Percentiles rank a stretch among this genome's conserved stretches.
Conservation (phyloP, 768 basidiomycete genomes). For the Termitomyces sp. region DNA sequence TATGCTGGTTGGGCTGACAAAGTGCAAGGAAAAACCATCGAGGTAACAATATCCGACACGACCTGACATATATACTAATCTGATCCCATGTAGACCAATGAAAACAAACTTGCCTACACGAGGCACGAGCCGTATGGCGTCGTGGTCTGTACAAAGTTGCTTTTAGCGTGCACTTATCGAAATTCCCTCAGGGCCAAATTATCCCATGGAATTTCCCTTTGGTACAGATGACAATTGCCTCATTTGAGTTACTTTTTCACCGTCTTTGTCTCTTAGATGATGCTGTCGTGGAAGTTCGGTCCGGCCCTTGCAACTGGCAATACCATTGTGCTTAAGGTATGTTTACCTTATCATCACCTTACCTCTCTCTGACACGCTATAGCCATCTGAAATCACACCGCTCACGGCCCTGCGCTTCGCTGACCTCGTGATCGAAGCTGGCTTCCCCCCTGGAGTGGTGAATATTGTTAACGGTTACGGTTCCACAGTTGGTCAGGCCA, state of each 20-base stretch:
- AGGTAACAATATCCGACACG: conserved; percentile 25
- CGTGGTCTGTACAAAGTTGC: conserved; percentile 24
- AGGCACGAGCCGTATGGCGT: conserved; percentile 59
- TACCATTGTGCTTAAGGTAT: conserved; percentile 53
- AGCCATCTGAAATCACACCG: conserved; percentile 70
- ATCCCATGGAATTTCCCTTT: conserved; percentile 58
- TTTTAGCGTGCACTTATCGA: not conserved
- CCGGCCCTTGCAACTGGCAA: conserved; percentile 48
- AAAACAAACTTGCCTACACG: conserved; percentile 28
- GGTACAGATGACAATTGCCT: conserved; percentile 10
- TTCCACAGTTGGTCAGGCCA: conserved; percentile 57
- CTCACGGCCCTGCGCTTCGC: conserved; percentile 52
- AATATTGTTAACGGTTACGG: conserved; percentile 72
- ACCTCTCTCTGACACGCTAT: not conserved
- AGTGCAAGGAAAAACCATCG: conserved; percentile 66
- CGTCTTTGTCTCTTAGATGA: conserved; percentile 13
- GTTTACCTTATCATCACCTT: not conserved
- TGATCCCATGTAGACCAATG: conserved; percentile 21
- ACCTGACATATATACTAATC: not conserved
- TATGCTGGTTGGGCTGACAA: conserved; percentile 91
- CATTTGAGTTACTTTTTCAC: not conserved
- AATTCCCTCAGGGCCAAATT: conserved; percentile 36
- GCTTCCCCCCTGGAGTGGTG: conserved; percentile 70
- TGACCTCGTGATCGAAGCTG: conserved; percentile 60
- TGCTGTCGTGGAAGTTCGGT: conserved; percentile 29